Evolutionary conservation across 148 eudicot genomes (phyloP).

Genomic region (Nyssa sinensis): DNA sequence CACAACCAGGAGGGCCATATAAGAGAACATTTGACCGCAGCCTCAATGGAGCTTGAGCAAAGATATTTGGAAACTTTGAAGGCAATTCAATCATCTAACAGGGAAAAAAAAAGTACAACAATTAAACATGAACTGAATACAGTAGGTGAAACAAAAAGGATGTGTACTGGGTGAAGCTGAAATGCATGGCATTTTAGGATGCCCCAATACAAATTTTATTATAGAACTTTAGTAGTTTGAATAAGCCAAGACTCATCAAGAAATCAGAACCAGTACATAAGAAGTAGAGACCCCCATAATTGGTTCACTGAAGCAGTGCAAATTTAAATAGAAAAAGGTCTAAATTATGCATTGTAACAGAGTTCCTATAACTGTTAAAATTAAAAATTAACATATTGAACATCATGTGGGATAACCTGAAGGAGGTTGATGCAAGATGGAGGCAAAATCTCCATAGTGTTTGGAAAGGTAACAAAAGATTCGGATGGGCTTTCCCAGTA

Average conservation of each 20-base stretch:
- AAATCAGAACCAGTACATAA: not conserved
- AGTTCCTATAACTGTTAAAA: no score
- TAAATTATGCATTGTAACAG: not conserved
- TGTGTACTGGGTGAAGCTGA: not conserved
- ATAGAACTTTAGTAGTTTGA: not conserved
- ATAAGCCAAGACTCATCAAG: not conserved
- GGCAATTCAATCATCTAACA: constrained; percentile 90
- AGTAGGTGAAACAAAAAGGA: not conserved
- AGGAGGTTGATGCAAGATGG: no score
- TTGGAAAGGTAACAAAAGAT: no score
- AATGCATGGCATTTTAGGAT: not conserved
- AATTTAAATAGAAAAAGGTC: not conserved
- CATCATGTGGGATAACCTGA: no score
- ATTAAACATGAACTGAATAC: not conserved
- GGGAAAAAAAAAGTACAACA: not conserved
- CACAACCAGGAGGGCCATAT: constrained; percentile 99
- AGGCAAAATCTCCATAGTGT: no score
- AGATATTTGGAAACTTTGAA: constrained; percentile 81
- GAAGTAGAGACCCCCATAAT: not conserved
- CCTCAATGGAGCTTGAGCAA: constrained; percentile 81
- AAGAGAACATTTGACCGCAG: constrained; percentile 88
- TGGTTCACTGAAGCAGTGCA: constrained; percentile 5
- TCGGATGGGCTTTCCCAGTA: no score
- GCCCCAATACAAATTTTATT: not conserved
- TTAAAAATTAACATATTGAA: no score